Percentiles rank a stretch among this genome's conserved stretches.
phyloP scores from a whole-genome alignment of 1,284 basidiomycete species.

The Ganoderma boninense region DNA sequence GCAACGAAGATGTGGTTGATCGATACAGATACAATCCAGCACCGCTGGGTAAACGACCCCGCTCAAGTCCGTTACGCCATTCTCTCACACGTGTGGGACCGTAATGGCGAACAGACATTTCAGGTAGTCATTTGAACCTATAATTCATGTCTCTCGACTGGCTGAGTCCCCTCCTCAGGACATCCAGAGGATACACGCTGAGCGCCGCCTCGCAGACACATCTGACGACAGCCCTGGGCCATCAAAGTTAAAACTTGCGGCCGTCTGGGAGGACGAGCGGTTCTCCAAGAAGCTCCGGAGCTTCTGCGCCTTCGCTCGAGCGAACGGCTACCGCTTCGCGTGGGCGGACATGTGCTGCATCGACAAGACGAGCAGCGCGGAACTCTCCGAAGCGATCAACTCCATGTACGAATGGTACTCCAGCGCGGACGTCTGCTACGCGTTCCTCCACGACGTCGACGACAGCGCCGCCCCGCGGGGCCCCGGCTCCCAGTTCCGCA shows the following conservation, averaged over 20 bases:
- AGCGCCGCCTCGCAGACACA: neutral
- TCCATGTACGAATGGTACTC: constrained; percentile 18
- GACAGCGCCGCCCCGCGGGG: constrained; percentile 2
- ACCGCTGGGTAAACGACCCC: constrained; percentile 3
- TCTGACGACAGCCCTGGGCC: neutral
- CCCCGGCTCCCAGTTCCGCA: neutral
- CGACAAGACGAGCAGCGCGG: constrained; percentile 2
- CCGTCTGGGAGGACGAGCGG: neutral
- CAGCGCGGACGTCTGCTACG: constrained; percentile 15
- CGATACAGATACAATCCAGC: constrained; percentile 6
- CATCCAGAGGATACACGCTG: neutral
- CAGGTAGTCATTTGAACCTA: neutral
- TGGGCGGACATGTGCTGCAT: constrained; percentile 22
- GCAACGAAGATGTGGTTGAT: constrained; percentile 12
- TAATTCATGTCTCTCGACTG: neutral
- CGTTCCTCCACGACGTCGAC: constrained; percentile 16
- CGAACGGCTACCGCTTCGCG: constrained; percentile 12
- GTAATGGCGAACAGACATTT: neutral
- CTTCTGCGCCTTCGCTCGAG: constrained; percentile 14
- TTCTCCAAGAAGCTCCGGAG: constrained; percentile 13
- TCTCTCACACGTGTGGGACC: constrained; percentile 16
- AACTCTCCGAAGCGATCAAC: constrained; percentile 3
- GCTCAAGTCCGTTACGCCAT: constrained; percentile 14
- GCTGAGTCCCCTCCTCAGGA: neutral
- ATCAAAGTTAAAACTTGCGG: neutral